Percentiles rank a stretch among this genome's conserved stretches.
Conservation (phyloP, 192 early-diverging fungal species). For the Coemansia sp. region DNA sequence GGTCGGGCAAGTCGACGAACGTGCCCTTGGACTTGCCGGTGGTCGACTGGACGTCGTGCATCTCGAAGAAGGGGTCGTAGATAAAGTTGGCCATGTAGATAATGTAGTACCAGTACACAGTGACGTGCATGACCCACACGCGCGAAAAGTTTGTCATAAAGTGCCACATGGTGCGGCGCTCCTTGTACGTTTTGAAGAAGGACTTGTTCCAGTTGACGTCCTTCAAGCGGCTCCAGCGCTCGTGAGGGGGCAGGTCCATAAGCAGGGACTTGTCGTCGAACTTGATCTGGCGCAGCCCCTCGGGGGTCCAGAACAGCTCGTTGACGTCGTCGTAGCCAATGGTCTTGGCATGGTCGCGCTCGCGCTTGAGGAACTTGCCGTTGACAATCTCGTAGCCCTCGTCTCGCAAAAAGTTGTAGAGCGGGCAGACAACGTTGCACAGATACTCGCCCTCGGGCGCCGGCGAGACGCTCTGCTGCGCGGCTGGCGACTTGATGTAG, state of each 20-base stretch:
- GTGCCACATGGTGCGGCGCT: slow-evolving; percentile 81
- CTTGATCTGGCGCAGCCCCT: slow-evolving; percentile 58
- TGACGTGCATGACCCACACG: slow-evolving; percentile 81
- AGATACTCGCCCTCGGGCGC: slow-evolving; percentile 69
- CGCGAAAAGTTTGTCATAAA: slow-evolving; percentile 79
- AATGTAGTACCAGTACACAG: slow-evolving; percentile 77
- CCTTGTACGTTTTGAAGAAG: slow-evolving; percentile 79
- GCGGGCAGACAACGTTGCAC: slow-evolving; percentile 62
- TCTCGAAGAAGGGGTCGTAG: slow-evolving; percentile 58
- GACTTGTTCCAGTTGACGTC: slow-evolving; percentile 68
- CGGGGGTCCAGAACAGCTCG: slow-evolving; percentile 76
- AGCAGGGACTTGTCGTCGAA: slow-evolving; percentile 60
- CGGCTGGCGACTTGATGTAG: slow-evolving; percentile 55
- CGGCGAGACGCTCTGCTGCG: slow-evolving; percentile 54
- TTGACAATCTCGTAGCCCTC: slow-evolving; percentile 69
- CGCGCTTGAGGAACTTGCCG: slow-evolving; percentile 69
- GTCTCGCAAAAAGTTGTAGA: slow-evolving; percentile 72
- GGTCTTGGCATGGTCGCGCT: slow-evolving; percentile 69
- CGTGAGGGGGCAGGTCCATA: slow-evolving; percentile 58
- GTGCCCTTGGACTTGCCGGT: slow-evolving; percentile 42
- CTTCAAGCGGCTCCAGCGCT: slow-evolving; percentile 61
- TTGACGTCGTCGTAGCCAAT: slow-evolving; percentile 85
- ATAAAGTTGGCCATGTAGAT: slow-evolving; percentile 66
- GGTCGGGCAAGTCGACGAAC: slow-evolving; percentile 34
- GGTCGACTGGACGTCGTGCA: slow-evolving; percentile 46